These are phyloP conservation scores for Scedosporium dehoogii DNA, from an alignment of 2,329 filamentous ascomycete species.

Conservation along the genomic window DNA sequence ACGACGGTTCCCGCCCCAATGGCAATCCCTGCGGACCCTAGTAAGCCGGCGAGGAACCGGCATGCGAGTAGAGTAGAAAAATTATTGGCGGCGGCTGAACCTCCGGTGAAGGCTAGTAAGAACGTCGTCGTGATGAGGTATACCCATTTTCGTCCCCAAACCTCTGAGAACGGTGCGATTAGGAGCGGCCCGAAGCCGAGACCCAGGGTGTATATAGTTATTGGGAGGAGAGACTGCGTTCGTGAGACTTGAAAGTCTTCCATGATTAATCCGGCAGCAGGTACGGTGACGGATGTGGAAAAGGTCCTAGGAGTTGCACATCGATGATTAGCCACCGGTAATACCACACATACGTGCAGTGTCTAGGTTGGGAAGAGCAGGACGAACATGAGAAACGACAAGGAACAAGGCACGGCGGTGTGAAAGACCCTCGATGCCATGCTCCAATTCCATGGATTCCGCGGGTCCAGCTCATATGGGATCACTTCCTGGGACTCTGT, in stretches of 20 bases:
- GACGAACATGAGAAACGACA: background rate
- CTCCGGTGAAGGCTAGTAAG: constrained; percentile 54
- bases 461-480: background rate
- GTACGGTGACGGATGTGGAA: constrained; percentile 11
- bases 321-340: too few relatives aligned
- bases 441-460: background rate
- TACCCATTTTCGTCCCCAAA: constrained; percentile 54
- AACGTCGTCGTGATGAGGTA: constrained; percentile 59
- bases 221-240: constrained; percentile 9
- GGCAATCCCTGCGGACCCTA: constrained; percentile 62
- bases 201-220: constrained; percentile 63
- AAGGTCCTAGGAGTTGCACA: constrained; percentile 4
- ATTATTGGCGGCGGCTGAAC: constrained; percentile 51
- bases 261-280: constrained; percentile 5
- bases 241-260: constrained; percentile 11
- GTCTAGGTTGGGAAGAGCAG: background rate
- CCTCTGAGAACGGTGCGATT: constrained; percentile 68
- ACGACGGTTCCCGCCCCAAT: constrained; percentile 68
- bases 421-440: background rate
- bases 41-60: constrained; percentile 58
- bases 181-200: constrained; percentile 70
- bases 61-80: constrained; percentile 63
- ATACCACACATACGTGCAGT: too few relatives aligned
- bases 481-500: background rate
- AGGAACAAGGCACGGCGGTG: background rate